A percentile compares a stretch with the other conserved stretches of the same genome.
phyloP scores from a whole-genome alignment of 176 grass and related monocot species.

The Aegilops umbellulata region DNA sequence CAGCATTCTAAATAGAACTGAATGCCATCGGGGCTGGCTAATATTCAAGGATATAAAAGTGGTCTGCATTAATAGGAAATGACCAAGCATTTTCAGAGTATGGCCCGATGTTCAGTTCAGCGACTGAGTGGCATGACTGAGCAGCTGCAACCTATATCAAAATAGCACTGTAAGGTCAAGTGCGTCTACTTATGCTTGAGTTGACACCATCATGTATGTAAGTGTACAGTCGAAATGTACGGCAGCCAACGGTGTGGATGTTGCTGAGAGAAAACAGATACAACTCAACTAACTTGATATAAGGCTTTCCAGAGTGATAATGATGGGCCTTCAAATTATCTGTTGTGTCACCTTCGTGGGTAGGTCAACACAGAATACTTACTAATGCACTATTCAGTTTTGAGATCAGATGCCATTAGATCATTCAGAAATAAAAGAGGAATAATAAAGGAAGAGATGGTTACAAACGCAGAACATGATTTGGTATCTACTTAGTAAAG shows the following conservation, averaged over 20 bases:
- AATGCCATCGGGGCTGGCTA: constrained; percentile 66
- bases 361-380: not conserved
- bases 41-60: constrained; percentile 77
- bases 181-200: not conserved
- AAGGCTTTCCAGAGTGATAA: not conserved
- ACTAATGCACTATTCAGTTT: not conserved
- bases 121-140: constrained; percentile 49
- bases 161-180: constrained; percentile 20
- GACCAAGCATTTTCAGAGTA: constrained; percentile 76
- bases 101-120: constrained; percentile 44
- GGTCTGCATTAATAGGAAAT: constrained; percentile 75
- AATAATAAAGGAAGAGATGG: not conserved
- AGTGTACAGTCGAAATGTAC: not conserved
- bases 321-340: not conserved
- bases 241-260: not conserved
- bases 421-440: not conserved
- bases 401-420: not conserved
- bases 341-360: not conserved
- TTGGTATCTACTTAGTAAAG: no score
- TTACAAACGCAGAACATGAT: not conserved
- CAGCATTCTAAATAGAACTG: constrained; percentile 23
- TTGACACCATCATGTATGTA: not conserved
- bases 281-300: not conserved
- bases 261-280: not conserved
- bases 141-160: constrained; percentile 70